Base-by-base conservation (phyloP, 1,139 yeast genomes). In the Kodamaea plutei region DNA sequence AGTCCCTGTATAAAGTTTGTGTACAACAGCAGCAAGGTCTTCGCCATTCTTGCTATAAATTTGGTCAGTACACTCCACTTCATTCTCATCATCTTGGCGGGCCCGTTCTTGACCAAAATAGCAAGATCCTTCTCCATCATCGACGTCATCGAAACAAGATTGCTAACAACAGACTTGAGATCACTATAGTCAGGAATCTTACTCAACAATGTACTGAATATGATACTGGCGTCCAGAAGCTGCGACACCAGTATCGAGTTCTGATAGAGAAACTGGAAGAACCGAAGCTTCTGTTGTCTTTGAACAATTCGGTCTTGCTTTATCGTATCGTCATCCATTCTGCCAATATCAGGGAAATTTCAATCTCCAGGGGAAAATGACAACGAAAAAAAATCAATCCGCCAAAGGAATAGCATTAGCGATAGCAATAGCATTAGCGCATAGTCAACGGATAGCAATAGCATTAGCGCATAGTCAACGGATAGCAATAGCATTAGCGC, bases 111-210 rank as follows among this genome's bases (percentile, higher is more conserved):
- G 16, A 26, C 30, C 6, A 21, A 13, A 10, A 35, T 23, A 12
- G 30, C 23, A 35, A 61, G 52, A 34, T 62, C 61, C 10, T 52
- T 49, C 37, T 68, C 74, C 25, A 66, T 41, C 28, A 45, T 45
- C 24, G 50, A 34, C 23, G 64, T 31, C 6, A 46, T 40, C 16
- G 41, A 22, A 35, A 52, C 53, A n/a, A 59, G 51, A 15, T 41
- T 39, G 29, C 44, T 39, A 4, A 69, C 47, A 59, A 66, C 56
- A n/a, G 37, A 17, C 4, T 70, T 61, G 30, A 68, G 47, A 43
- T 68, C 73, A 29, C 65, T 71, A 38, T 64, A 66, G 38, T 63
- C 51, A 15, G 69, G 67, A 15, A 68, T 56, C 40, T 68, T 68
- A 29, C 51, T 46, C 24, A 68, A 47, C 25, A 68, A 49, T 9